phyloP scores from a whole-genome alignment of 805 yeast genomes.

The Lipomyces starkeyi region DNA sequence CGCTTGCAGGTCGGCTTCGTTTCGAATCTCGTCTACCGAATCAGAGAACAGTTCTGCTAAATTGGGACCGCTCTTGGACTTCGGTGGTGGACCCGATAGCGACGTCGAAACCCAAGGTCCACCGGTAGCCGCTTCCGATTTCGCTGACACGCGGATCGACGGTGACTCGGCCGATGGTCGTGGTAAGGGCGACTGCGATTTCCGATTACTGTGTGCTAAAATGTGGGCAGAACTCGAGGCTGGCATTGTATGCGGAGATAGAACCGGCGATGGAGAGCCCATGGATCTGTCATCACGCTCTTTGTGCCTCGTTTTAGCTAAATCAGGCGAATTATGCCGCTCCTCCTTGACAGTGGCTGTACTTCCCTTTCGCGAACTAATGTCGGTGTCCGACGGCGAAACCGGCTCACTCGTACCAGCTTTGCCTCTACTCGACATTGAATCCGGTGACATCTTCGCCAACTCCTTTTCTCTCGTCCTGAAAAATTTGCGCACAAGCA shows the following conservation, averaged over 20 bases:
- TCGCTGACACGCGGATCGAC: not conserved
- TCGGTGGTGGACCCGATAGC: not conserved
- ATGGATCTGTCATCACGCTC: constrained; percentile 4
- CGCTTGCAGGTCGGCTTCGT: not conserved
- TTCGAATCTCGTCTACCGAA: constrained; percentile 7
- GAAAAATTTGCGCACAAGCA: constrained; percentile 31
- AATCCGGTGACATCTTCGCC: constrained; percentile 23
- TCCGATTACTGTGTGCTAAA: not conserved
- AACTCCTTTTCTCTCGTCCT: constrained; percentile 22
- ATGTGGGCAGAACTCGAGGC: not conserved
- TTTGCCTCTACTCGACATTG: constrained; percentile 11
- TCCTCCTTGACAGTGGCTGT: not conserved
- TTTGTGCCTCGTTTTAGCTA: not conserved
- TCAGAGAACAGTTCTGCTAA: constrained; percentile 32
- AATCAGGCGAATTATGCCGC: constrained; percentile 7
- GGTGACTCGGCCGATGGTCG: not conserved
- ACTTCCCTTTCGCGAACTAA: constrained; percentile 15
- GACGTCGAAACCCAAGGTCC: not conserved
- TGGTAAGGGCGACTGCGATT: not conserved
- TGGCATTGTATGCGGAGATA: not conserved
- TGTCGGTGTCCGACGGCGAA: constrained; percentile 2
- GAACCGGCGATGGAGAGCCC: not conserved
- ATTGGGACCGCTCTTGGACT: constrained; percentile 26
- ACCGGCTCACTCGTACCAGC: constrained; percentile 6
- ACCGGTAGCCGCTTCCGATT: constrained; percentile 1